Base-by-base conservation (phyloP, 495 filamentous ascomycete species). In the Penicillium samsonianum region DNA sequence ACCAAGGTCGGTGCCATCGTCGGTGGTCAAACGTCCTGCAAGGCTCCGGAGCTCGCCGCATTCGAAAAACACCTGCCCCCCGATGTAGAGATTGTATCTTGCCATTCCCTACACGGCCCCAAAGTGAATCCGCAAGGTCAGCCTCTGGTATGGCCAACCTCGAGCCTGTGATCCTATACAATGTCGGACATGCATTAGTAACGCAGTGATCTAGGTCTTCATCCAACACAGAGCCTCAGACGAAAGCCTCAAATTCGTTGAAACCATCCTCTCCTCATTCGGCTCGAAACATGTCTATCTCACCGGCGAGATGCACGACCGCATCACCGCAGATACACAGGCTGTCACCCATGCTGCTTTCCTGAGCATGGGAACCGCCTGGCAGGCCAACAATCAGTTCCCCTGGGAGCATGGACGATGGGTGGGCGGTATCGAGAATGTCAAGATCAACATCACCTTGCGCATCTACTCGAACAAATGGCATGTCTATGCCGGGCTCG, bases 391-490 rank as follows among this genome's bases (percentile, higher is more conserved):
- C 69, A 77, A 86, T 30, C 91, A 97, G 64, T 98, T 96, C 64
- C 94, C 94, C 2, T 98, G 94, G 94, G 94, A 98, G 62, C 85
- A 90, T 44, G 82, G 85, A 7, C 90, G 93, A 56, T 98, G 96
- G 77, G 82, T 96, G 4, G 93, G 94, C 50, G 94, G 95, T 23
- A 96, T 98, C 67, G 94, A 98, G 76, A 98, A 98, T 73, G 91
- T 98, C 67, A 98, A 98, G 77, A 97, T 97, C 74, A 98, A 98
- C 73, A 84, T 97, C 58, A 98, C 91, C 38, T 74, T 98, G 58
- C 90, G 94, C 63, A 98, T 98, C 72, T 98, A 97, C 76, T 87
- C 89, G 56, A 95, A 96, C 71, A 98, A 97, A 72, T 98, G 94
- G 94, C 94, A 98, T 73, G 94, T 98, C 53, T 98, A 98, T 71